Percentiles rank a stretch among this genome's conserved stretches.
Conservation (phyloP, 2,329 filamentous ascomycete genomes). For the Bimuria novae-zelandiae region DNA sequence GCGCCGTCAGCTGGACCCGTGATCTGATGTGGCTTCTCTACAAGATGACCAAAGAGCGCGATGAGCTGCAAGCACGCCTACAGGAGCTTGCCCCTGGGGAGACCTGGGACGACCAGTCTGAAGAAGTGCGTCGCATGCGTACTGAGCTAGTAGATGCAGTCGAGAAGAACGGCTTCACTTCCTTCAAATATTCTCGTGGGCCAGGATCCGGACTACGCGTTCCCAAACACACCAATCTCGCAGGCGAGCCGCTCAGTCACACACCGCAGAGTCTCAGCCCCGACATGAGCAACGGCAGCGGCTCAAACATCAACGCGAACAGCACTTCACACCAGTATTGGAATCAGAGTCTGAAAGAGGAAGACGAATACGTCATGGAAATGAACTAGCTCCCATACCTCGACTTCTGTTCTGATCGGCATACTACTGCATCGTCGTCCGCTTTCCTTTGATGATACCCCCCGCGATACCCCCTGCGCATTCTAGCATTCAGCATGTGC, state of each 20-base stretch:
- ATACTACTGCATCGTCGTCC: constrained; percentile 16
- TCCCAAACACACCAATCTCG: constrained; percentile 89
- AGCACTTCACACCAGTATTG: constrained; percentile 57
- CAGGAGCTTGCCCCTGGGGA: constrained; percentile 54
- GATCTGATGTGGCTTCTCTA: constrained; percentile 98
- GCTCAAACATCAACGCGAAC: constrained; percentile 47
- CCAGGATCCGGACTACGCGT: constrained; percentile 86
- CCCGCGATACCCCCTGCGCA: constrained; percentile 24
- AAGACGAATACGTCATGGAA: constrained; percentile 90
- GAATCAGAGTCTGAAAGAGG: constrained; percentile 79
- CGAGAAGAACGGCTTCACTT: constrained; percentile 73
- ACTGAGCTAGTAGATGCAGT: constrained; percentile 88
- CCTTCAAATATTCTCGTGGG: constrained; percentile 83
- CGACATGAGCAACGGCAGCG: constrained; percentile 69
- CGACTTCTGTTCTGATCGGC: constrained; percentile 21
- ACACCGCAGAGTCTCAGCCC: constrained; percentile 62
- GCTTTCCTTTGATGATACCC: constrained; percentile 41
- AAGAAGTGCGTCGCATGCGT: constrained; percentile 95
- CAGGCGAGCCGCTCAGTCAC: constrained; percentile 73
- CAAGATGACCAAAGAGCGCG: constrained; percentile 84
- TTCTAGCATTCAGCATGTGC: constrained; percentile 36
- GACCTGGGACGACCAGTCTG: constrained; percentile 59
- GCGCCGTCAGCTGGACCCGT: constrained; percentile 93
- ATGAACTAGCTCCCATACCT: constrained; percentile 34
- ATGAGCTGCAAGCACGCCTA: constrained; percentile 73